Evolutionary conservation across 2,329 filamentous ascomycete species (phyloP), one percentile per base, ranked within the genome.

Genomic region (Botrytis tulipae): DNA sequence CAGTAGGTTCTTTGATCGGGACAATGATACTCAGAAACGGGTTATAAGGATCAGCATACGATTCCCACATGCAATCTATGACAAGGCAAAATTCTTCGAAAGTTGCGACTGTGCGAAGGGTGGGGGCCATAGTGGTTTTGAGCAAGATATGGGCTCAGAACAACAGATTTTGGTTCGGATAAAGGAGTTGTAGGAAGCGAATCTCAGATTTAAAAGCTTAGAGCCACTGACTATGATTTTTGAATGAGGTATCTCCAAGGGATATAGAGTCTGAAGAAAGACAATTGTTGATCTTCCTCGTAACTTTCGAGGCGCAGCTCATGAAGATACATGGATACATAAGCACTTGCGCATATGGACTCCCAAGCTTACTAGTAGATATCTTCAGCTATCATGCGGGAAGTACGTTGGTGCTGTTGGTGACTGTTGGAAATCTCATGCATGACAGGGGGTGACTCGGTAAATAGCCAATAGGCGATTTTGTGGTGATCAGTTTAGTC

Each of bases 31-130:
- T 18, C 25, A 70, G 20, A 54, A 60, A 44, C 1, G 67, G 54
- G 29, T 46, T 42, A 25, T 60, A 70, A 2, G 54, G 67, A 14
- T 42, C 20, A 18, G 35, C 16, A 29, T 60, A 42, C 3, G 54
- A 40, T 25, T 61, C 67, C 67, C 51, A 70, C 4, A 70, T 22
- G 29, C 51, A 70, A 22, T 70, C 67, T 32, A 60, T 14, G n/a
- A 60, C 67, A 16, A 25, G 29, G 25, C 35, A 32, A 40, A 70
- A 60, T 25, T 70, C 35, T 20, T 40, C 54, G 12, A 59, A 35
- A 35, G 67, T 60, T n/a, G 54, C 20, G 9, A 70, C 54, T 16
- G 40, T 63, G 16, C 29, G 18, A 40, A 63, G 61, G 3, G 25
- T 46, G 40, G 61, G 61, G 4, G 61, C 18, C n/a, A 63, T 63